Evolutionary conservation across 805 yeast species (phyloP).

Genomic region (Candida boidinii): DNA sequence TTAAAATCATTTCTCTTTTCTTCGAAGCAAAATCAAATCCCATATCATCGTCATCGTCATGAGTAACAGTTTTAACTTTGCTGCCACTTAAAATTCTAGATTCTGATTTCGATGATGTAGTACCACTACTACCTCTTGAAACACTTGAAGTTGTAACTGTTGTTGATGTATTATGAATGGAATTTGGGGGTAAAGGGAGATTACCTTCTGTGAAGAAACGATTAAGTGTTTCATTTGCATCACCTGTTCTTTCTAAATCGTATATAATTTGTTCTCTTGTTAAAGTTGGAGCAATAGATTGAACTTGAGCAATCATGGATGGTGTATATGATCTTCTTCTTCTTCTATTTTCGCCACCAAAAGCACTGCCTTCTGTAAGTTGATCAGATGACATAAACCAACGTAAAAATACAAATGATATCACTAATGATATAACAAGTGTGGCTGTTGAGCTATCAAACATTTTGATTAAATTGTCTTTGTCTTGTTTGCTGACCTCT

Average conservation of each 20-base stretch:
- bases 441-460: constrained; percentile 37
- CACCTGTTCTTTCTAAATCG: constrained; percentile 70
- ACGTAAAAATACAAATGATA: constrained; percentile 52
- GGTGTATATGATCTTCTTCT: constrained; percentile 40
- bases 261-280: constrained; percentile 61
- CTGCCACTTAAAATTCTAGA: not conserved
- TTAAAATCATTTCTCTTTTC: constrained; percentile 48
- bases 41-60: constrained; percentile 14
- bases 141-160: constrained; percentile 1
- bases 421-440: constrained; percentile 36
- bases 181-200: constrained; percentile 47
- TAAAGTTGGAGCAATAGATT: constrained; percentile 69
- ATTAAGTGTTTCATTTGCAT: constrained; percentile 75
- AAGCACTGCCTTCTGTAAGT: not conserved
- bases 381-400: constrained; percentile 58
- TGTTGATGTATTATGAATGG: constrained; percentile 1
- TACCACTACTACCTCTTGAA: not conserved
- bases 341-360: constrained; percentile 4
- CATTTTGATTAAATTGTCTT: too few species aligned
- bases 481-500: too few species aligned
- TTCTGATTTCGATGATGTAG: not conserved
- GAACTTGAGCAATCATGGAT: constrained; percentile 81
- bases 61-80: not conserved
- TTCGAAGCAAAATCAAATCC: constrained; percentile 34
- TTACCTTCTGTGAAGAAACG: constrained; percentile 52